Conservation (phyloP, 1,284 basidiomycete species). For the Pholiota adiposa region DNA sequence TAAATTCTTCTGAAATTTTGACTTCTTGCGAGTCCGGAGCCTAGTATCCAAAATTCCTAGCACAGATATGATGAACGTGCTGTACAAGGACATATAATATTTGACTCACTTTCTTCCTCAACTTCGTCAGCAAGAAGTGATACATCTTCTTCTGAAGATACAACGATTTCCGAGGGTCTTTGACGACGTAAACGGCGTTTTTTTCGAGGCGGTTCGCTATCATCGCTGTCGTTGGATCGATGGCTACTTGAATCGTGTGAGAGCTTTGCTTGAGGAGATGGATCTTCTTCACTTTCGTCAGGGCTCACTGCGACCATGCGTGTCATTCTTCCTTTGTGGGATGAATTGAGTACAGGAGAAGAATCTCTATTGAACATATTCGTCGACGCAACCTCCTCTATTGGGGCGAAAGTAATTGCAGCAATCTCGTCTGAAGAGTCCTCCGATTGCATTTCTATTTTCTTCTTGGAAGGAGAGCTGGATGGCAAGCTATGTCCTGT, state of each 20-base stretch:
- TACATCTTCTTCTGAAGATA: constrained; percentile 13
- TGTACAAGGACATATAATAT: not conserved
- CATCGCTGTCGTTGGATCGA: not conserved
- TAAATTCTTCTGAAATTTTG: constrained; percentile 63
- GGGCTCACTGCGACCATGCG: constrained; percentile 25
- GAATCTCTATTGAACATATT: constrained; percentile 33
- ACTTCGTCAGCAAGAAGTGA: constrained; percentile 54
- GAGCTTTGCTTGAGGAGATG: not conserved
- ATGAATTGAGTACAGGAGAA: not conserved
- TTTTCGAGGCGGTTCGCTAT: constrained; percentile 40
- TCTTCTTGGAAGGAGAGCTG: constrained; percentile 7
- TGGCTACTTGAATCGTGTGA: not conserved
- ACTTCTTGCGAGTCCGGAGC: constrained; percentile 63
- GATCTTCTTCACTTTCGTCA: constrained; percentile 14
- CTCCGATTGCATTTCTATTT: constrained; percentile 9
- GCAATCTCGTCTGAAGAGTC: constrained; percentile 45
- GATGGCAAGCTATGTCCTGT: not conserved
- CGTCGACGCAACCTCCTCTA: constrained; percentile 34
- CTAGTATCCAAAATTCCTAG: constrained; percentile 68
- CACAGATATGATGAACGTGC: not conserved
- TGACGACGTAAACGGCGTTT: constrained; percentile 30
- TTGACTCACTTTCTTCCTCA: constrained; percentile 54
- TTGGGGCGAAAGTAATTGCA: constrained; percentile 54
- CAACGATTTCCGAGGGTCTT: not conserved
- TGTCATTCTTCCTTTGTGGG: not conserved